Evolutionary conservation across 108 stramenopile species (phyloP), one percentile per base, ranked within the genome.

Genomic region (Skeletonema grethae): DNA sequence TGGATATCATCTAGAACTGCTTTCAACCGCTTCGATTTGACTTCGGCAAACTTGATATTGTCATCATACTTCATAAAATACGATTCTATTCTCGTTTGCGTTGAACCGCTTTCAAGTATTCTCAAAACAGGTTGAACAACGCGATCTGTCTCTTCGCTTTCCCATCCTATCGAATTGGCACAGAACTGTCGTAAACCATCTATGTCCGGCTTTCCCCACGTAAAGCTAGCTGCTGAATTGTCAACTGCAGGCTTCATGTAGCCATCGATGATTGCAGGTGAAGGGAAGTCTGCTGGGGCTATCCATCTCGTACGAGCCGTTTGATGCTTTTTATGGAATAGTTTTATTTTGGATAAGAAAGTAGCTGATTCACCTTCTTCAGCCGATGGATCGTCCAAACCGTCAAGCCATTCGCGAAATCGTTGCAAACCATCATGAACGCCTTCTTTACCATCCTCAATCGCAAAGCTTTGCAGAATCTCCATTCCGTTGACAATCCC

Each of bases 401-500:
- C 90, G 60, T 97, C 88, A 25, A 97, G 64, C 96, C 97, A 97
- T 5, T 85, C 50, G 5, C 89, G 87, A 74, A 97, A 98, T 53
- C 70, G 29, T 35, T 71, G 63, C 61, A 97, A 80, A 1, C 93
- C 96, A 28, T 66, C 68, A 60, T 82, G 78, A 28, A 88, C 61
- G 61, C 82, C 77, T 4, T 63, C 43, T 12, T 82, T 73, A 5
- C 89, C 82, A 64, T 90, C 84, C 28, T 80, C 46, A 4, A 84
- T 71, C 0, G 83, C 70, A 73, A 98, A 97, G 3, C 89, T 93
- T 39, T 91, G 77, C 1, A 97, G 43, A 31, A 99, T 87, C 84
- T 99, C 99, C 95, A 98, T 97, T 11, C 96, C 97, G 65, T 99
- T 99, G 16, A 99, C 99, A 58, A 98, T 96, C 4, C 99, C 99